Evolutionary conservation across 2,329 filamentous ascomycete genomes (phyloP).

Genomic region (Fusarium drepaniforme): DNA sequence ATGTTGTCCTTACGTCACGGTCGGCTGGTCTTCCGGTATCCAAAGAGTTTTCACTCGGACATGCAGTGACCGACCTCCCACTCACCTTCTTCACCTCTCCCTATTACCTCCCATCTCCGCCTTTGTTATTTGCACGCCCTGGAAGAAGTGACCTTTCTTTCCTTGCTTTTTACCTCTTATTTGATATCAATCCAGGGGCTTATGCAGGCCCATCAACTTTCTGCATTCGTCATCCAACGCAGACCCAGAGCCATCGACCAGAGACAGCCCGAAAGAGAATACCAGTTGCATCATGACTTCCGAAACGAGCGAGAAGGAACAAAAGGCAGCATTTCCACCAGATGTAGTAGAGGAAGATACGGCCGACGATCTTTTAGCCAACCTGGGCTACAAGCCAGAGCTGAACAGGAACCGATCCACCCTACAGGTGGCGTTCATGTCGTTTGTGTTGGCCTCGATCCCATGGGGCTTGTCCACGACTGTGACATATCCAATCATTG

Average conservation of each 20-base stretch:
- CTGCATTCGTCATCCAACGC: background rate
- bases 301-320: background rate
- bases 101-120: too few relatives aligned
- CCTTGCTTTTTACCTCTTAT: background rate
- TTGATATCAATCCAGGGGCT: background rate
- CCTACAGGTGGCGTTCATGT: conserved; percentile 23
- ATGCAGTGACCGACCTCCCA: background rate
- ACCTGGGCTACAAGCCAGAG: conserved; percentile 16
- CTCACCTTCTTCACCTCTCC: background rate
- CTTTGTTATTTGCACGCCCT: background rate
- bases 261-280: background rate
- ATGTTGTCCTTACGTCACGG: background rate
- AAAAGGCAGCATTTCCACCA: background rate
- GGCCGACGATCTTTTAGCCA: background rate
- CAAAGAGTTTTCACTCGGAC: background rate
- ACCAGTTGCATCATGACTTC: background rate
- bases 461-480: conserved; percentile 19
- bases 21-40: background rate
- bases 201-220: background rate
- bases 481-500: background rate
- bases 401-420: conserved; percentile 16
- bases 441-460: conserved; percentile 22
- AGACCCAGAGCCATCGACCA: background rate
- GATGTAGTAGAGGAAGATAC: background rate
- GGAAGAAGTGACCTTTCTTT: background rate